These are phyloP conservation scores for Pinus albicaulis DNA, from an alignment of 75 land plant species.

Conservation along the genomic window DNA sequence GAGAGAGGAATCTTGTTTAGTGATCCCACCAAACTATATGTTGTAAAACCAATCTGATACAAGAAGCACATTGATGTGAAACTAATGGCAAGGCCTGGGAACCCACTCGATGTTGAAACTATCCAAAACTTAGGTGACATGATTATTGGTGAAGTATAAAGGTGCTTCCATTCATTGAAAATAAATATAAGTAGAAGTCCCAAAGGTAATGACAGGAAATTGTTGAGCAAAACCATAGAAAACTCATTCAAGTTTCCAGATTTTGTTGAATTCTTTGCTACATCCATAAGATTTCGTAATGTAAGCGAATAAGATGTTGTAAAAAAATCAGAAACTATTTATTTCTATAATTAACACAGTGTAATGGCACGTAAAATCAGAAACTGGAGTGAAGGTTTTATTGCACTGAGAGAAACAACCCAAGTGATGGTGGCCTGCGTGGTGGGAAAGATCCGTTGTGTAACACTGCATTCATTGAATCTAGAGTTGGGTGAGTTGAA, in stretches of 20 bases:
- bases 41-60: slow-evolving; percentile 14
- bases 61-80: slow-evolving; percentile 50
- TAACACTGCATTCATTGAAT: background rate
- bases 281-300: slow-evolving; percentile 49
- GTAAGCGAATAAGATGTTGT: no score
- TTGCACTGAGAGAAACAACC: no score
- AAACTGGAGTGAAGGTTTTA: no score
- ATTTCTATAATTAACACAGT: no score
- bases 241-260: slow-evolving; percentile 51
- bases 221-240: slow-evolving; percentile 55
- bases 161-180: slow-evolving; percentile 27
- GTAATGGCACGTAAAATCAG: no score
- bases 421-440: no score
- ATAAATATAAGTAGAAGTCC: slow-evolving; percentile 33
- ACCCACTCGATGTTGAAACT: slow-evolving; percentile 79
- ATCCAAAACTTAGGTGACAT: slow-evolving; percentile 74
- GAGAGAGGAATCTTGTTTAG: slow-evolving; percentile 95
- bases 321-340: no score
- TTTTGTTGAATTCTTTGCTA: slow-evolving; percentile 44
- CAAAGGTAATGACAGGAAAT: slow-evolving; percentile 45
- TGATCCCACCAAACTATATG: slow-evolving; percentile 90
- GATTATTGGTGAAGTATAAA: slow-evolving; percentile 21
- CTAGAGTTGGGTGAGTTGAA: no score
- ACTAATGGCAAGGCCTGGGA: slow-evolving; percentile 80
- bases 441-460: no score